Conservation (phyloP, 169 alveolate genomes). For the Ophryocystis elektroscirrha region DNA sequence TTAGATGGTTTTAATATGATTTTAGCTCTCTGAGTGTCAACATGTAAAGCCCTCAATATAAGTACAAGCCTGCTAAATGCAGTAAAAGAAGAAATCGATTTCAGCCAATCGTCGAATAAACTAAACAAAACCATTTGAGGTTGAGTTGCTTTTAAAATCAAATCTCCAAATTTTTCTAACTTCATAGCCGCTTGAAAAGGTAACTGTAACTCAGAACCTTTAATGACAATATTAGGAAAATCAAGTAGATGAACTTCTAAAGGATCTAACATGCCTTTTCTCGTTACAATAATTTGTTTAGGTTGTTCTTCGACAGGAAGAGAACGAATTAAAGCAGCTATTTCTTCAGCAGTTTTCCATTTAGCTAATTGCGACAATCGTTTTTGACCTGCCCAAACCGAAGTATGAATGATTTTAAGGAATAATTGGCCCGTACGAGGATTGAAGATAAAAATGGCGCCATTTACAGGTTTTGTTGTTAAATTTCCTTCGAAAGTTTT, state of each 20-base stretch:
- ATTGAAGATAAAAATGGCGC: slow-evolving; percentile 95
- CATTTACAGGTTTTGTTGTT: slow-evolving; percentile 99
- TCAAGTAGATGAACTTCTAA: slow-evolving; percentile 97
- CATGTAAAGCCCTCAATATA: slow-evolving; percentile 89
- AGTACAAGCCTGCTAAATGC: slow-evolving; percentile 89
- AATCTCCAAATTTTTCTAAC: slow-evolving; percentile 95
- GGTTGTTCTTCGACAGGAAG: slow-evolving; percentile 99
- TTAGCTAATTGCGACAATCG: slow-evolving; percentile 96
- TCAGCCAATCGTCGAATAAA: slow-evolving; percentile 98
- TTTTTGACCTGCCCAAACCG: slow-evolving; percentile 99
- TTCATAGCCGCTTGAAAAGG: slow-evolving; percentile 96
- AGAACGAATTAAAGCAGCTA: slow-evolving; percentile 97
- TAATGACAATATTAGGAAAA: slow-evolving; percentile 98
- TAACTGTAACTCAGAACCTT: slow-evolving; percentile 86
- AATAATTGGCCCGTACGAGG: slow-evolving; percentile 97
- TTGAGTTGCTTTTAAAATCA: slow-evolving; percentile 93
- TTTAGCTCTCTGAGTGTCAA: slow-evolving; percentile 83
- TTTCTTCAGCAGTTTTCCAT: slow-evolving; percentile 99
- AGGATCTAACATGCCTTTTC: slow-evolving; percentile 99
- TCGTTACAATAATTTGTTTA: slow-evolving; percentile 92
- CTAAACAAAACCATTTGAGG: slow-evolving; percentile 97
- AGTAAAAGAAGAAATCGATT: slow-evolving; percentile 83
- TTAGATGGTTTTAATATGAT: slow-evolving; percentile 83
- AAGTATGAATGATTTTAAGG: slow-evolving; percentile 95
- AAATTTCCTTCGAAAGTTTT: slow-evolving; percentile 98